These are phyloP conservation scores for Claviceps spartinae DNA, from an alignment of 2,329 filamentous ascomycete genomes.

Conservation along the genomic window DNA sequence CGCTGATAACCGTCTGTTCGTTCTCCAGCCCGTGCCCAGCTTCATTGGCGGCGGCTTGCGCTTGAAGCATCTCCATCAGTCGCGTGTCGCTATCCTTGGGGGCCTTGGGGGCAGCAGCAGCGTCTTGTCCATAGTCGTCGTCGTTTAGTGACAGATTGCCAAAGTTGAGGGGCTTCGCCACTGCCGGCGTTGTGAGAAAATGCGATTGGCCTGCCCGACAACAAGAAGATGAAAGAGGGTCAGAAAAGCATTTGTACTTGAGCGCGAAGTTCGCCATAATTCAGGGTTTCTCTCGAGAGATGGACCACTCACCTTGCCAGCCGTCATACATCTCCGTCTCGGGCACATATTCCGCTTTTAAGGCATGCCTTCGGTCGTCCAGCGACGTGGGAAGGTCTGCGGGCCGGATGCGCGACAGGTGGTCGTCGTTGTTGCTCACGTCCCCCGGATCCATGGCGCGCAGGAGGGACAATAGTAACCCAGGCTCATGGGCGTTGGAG, in stretches of 20 bases:
- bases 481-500: conserved; percentile 19
- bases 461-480: conserved; percentile 14
- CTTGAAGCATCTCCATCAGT: conserved; percentile 90
- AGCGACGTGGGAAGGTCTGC: conserved; percentile 81
- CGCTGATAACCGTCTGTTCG: conserved; percentile 64
- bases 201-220: conserved; percentile 68
- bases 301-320: conserved; percentile 60
- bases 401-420: conserved; percentile 47
- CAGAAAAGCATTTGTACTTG: not conserved
- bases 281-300: not conserved
- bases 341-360: conserved; percentile 45
- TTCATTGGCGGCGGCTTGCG: conserved; percentile 73
- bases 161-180: conserved; percentile 75
- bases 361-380: conserved; percentile 66
- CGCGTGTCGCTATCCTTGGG: conserved; percentile 68
- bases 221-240: conserved; percentile 11
- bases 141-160: conserved; percentile 71
- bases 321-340: conserved; percentile 98
- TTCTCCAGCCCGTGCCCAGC: conserved; percentile 60
- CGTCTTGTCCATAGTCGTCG: conserved; percentile 53
- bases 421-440: conserved; percentile 25
- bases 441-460: conserved; percentile 46
- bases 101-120: conserved; percentile 32
- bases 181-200: conserved; percentile 75
- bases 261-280: not conserved